A percentile compares a stretch with the other conserved stretches of the same genome.
These are phyloP conservation scores for Zymoseptoria brevis DNA, from an alignment of 2,329 filamentous ascomycete species.

Conservation along the genomic window DNA sequence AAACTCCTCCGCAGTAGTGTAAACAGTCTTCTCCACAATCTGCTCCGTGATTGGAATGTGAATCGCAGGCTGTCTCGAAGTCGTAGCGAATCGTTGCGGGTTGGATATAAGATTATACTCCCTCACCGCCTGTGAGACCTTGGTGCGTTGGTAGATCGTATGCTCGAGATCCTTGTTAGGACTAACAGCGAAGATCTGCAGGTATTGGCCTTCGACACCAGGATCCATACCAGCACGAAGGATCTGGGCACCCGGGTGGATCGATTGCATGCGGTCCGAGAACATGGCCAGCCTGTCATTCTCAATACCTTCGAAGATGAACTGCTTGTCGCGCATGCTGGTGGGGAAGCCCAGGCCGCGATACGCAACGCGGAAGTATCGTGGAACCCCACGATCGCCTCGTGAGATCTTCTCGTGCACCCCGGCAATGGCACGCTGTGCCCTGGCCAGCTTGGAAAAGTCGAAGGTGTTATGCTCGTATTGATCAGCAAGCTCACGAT, in stretches of 20 bases:
- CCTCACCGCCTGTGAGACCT: slow-evolving; percentile 72
- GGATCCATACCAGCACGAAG: slow-evolving; percentile 59
- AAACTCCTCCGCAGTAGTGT: slow-evolving; percentile 76
- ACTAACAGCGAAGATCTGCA: slow-evolving; percentile 73
- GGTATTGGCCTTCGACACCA: slow-evolving; percentile 82
- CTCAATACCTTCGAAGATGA: slow-evolving; percentile 76
- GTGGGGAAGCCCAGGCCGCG: slow-evolving; percentile 80
- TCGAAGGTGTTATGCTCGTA: slow-evolving; percentile 88
- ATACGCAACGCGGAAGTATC: slow-evolving; percentile 88
- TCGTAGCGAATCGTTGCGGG: slow-evolving; percentile 71
- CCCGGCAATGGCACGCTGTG: slow-evolving; percentile 81
- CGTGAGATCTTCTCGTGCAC: slow-evolving; percentile 85
- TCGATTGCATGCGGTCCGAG: slow-evolving; percentile 83
- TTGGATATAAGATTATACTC: slow-evolving; percentile 76
- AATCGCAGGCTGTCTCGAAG: slow-evolving; percentile 56
- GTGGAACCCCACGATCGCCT: slow-evolving; percentile 66
- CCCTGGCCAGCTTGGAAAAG: slow-evolving; percentile 81
- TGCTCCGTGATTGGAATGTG: slow-evolving; percentile 62
- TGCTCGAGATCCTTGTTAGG: slow-evolving; percentile 75
- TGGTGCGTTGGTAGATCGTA: slow-evolving; percentile 79
- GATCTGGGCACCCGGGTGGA: slow-evolving; percentile 79
- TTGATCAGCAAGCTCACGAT: slow-evolving; percentile 83
- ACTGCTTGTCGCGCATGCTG: slow-evolving; percentile 78
- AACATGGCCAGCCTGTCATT: slow-evolving; percentile 73
- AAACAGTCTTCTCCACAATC: slow-evolving; percentile 74